Evolutionary conservation across 2,329 filamentous ascomycete genomes (phyloP), one percentile per base, ranked within the genome.

Genomic region (Amylocarpus encephaloides): DNA sequence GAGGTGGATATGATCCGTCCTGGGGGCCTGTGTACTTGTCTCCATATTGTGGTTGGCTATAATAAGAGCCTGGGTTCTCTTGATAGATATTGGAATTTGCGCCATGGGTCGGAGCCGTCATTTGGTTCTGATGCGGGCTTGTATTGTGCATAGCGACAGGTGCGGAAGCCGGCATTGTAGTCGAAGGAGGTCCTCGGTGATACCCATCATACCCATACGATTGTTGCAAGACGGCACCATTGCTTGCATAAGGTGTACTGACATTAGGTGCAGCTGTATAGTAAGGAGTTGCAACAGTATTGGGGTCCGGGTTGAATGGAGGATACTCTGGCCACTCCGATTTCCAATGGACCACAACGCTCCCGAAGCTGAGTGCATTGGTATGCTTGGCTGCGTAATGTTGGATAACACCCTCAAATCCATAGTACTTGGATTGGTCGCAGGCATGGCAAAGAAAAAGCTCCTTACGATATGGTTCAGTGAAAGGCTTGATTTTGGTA

Each of bases 361-460:
- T 88, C 43, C 86, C 87, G 49, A 77, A 67, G 64, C 85, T 89
- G 50, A 92, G 79, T 12, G 73, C 68, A 50, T 67, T 80, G 39
- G 86, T 90, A 64, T 93, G 88, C 66, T 92, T 93, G 36, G 86
- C 86, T 50, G 86, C 86, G 63, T 83, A 92, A 66, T 94, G 88
- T 64, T 93, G 88, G 41, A 92, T 78, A 26, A 92, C 80, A 7
- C 83, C 83, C 67, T 92, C 86, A 56, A 93, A 86, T 0, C 82
- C 83, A 60, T 87, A 92, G 49, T 77, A 78, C 64, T 86, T 89
- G 42, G 72, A 69, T 58, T 77, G 80, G 44, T 83, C 78, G 64
- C 86, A 90, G 29, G 74, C 78, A 59, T 80, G 82, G 70, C 88
- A 93, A 50, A 86, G 75, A 66, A 93, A 93, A 9, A 91, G 69